Conservation (phyloP, 345 rosid genomes). For the Brassica incana region DNA sequence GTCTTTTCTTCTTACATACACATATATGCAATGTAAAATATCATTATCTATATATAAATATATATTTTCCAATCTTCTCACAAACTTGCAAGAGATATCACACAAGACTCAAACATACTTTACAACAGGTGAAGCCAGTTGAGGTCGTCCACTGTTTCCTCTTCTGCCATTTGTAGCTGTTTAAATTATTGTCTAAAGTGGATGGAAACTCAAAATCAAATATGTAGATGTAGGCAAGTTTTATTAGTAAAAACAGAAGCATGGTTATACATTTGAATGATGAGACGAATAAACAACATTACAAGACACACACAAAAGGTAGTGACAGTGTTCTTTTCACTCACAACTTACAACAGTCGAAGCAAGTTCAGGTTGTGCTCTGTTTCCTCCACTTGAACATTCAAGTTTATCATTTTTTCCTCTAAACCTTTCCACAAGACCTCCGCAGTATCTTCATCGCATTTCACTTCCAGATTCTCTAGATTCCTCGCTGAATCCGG, state of each 20-base stretch:
- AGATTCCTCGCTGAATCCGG: slow-evolving; percentile 47
- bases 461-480: slow-evolving; percentile 41
- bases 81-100: background rate
- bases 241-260: background rate
- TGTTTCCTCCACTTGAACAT: slow-evolving; percentile 17
- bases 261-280: no score
- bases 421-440: slow-evolving; percentile 42
- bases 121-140: slow-evolving; percentile 27
- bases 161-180: background rate
- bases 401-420: slow-evolving; percentile 24
- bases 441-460: slow-evolving; percentile 50
- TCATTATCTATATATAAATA: slow-evolving; percentile 14
- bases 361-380: background rate
- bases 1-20: background rate
- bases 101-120: background rate
- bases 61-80: slow-evolving; percentile 7
- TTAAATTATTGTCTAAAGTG: background rate
- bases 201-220: background rate
- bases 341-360: background rate
- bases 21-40: slow-evolving; percentile 30
- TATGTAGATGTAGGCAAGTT: background rate
- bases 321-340: background rate
- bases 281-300: background rate
- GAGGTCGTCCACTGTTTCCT: slow-evolving; percentile 26
- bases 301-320: background rate